phyloP scores from a whole-genome alignment of 352 stramenopile genomes.

The Globisporangium nunn region DNA sequence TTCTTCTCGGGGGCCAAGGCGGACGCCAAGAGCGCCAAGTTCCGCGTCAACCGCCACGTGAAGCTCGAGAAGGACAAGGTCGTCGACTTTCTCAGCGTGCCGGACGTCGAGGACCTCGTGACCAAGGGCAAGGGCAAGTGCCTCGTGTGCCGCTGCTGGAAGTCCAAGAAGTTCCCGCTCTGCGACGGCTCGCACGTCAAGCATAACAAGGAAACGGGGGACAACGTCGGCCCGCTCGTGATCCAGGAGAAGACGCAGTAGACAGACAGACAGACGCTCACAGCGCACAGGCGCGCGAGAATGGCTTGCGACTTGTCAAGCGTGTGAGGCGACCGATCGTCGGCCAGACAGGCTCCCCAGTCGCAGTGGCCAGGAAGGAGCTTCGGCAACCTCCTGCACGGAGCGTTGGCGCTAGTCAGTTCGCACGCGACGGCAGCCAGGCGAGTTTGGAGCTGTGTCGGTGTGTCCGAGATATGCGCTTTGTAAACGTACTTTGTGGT shows the following conservation, averaged over 20 bases:
- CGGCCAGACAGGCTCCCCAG: too few relatives aligned
- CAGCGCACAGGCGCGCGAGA: neutral
- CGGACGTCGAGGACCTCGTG: conserved; percentile 75
- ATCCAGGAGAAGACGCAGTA: conserved; percentile 43
- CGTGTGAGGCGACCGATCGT: too few relatives aligned
- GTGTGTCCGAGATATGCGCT: too few relatives aligned
- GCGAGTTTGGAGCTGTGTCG: too few relatives aligned
- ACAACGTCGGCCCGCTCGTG: conserved; percentile 78
- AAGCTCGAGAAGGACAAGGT: conserved; percentile 81
- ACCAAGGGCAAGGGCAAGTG: conserved; percentile 76
- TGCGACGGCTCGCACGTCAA: conserved; percentile 78
- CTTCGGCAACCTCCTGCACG: too few relatives aligned
- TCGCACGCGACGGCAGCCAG: too few relatives aligned
- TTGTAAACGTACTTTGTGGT: too few relatives aligned
- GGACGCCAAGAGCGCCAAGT: conserved; percentile 32
- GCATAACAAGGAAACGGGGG: conserved; percentile 85
- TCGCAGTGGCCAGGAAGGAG: too few relatives aligned
- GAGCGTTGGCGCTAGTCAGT: too few relatives aligned
- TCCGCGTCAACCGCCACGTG: conserved; percentile 60
- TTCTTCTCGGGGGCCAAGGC: conserved; percentile 42
- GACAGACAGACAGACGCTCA: neutral
- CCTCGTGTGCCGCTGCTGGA: conserved; percentile 80
- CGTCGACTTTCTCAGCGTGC: conserved; percentile 53
- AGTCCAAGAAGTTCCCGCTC: conserved; percentile 85
- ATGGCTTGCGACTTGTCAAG: neutral